Evolutionary conservation across 2,329 filamentous ascomycete genomes (phyloP).

Genomic region (Monilinia laxa): DNA sequence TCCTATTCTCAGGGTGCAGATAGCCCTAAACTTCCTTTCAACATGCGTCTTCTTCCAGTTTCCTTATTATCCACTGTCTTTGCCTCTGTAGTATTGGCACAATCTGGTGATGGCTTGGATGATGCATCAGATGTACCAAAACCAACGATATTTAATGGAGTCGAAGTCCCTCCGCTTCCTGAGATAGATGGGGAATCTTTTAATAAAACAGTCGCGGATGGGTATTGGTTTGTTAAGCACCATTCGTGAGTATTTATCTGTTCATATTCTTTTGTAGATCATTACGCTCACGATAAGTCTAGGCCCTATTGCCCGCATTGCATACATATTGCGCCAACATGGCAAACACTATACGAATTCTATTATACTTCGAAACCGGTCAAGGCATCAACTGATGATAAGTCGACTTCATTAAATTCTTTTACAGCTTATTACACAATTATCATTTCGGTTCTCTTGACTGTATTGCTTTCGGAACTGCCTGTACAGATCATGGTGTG

Average conservation of each 20-base stretch:
- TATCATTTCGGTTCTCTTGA: constrained; percentile 86
- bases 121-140: constrained; percentile 32
- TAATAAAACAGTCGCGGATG: constrained; percentile 36
- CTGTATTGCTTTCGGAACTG: constrained; percentile 78
- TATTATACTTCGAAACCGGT: constrained; percentile 77
- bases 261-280: neutral
- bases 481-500: constrained; percentile 69
- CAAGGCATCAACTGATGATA: constrained; percentile 40
- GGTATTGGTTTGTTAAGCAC: constrained; percentile 42
- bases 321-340: constrained; percentile 69
- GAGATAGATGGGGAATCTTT: constrained; percentile 50
- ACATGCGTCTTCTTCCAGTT: constrained; percentile 38
- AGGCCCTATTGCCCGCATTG: constrained; percentile 41
- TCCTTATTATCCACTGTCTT: constrained; percentile 35
- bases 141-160: constrained; percentile 51
- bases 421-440: constrained; percentile 82
- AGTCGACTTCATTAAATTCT: constrained; percentile 49
- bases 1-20: constrained; percentile 30
- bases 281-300: constrained; percentile 5
- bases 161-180: constrained; percentile 51
- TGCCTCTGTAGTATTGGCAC: constrained; percentile 31
- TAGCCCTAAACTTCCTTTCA: constrained; percentile 28
- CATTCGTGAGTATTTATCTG: constrained; percentile 35
- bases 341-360: constrained; percentile 91
- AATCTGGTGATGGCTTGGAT: constrained; percentile 32